Evolutionary conservation across 805 yeast genomes (phyloP).

Genomic region (Blastobotrys terrestris): DNA sequence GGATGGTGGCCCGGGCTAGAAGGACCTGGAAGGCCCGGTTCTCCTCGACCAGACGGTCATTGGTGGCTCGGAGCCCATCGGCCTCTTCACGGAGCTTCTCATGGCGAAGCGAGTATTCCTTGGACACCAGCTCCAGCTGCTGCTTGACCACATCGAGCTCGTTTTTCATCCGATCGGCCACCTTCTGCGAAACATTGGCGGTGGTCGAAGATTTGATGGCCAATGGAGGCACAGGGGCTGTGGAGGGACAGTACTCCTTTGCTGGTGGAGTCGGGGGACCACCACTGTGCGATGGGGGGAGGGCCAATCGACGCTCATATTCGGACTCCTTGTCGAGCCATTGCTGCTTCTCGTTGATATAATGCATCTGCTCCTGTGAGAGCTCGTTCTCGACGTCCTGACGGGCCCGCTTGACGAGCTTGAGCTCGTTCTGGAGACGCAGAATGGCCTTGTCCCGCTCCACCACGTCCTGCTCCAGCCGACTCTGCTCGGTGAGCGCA

Average conservation of each 20-base stretch:
- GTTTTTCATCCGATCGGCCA: slow-evolving; percentile 15
- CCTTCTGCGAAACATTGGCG: slow-evolving; percentile 6
- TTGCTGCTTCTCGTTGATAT: slow-evolving; percentile 23
- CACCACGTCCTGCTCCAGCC: slow-evolving; percentile 26
- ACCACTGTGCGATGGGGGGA: neutral
- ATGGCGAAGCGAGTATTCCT: slow-evolving; percentile 26
- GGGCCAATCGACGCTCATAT: slow-evolving; percentile 6
- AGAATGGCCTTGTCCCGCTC: slow-evolving; percentile 18
- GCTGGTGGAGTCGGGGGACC: neutral
- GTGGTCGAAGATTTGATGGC: slow-evolving; percentile 8
- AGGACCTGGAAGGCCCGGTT: slow-evolving; percentile 31
- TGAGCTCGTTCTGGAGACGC: slow-evolving; percentile 17
- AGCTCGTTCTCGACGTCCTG: slow-evolving; percentile 23
- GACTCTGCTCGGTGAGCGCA: slow-evolving; percentile 14
- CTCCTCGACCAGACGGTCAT: slow-evolving; percentile 27
- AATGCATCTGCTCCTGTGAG: slow-evolving; percentile 25
- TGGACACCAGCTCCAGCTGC: slow-evolving; percentile 26
- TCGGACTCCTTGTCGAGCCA: slow-evolving; percentile 24
- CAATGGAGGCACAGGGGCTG: slow-evolving; percentile 17
- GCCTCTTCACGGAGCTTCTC: slow-evolving; percentile 24
- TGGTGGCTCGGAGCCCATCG: slow-evolving; percentile 18
- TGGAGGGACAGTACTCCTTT: neutral
- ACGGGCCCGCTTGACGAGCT: slow-evolving; percentile 14
- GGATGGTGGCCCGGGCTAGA: slow-evolving; percentile 29
- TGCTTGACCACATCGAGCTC: slow-evolving; percentile 22